Base-by-base conservation (phyloP, 768 basidiomycete genomes). In the Pleurotus eryngii region DNA sequence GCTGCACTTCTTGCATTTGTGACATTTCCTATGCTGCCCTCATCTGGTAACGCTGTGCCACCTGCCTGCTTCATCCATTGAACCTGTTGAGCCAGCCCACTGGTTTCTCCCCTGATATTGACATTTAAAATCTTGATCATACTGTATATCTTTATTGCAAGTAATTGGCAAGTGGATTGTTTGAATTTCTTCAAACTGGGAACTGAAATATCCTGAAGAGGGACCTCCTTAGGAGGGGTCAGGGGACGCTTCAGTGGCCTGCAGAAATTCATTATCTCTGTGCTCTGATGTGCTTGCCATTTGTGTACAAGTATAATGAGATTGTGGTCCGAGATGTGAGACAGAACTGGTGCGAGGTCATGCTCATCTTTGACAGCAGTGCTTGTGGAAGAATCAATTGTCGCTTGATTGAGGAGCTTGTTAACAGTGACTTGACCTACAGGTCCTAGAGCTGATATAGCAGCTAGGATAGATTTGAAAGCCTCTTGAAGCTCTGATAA, bases 251-350 rank as follows among this genome's bases (percentile, higher is more conserved):
- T 30, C 6, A 30, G 3, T 5, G 46, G 46, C n/a, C 46, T 17
- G 46, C 46, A 48, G 7, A 18, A 2, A 6, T 48, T 6, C 1
- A 59, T 57, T 24, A 64, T 64, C 37, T 67, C 63, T 26, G 56
- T 57, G 2, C 64, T 67, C 26, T 67, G 61, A 46, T 67, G 64
- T 20, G 30, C 4, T 1, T 20, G n/a, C 3, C 60, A 54, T 48
- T 62, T 12, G 0, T 57, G 3, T 3, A 65, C 54, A 8, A 65
- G 35, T 27, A 26, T 1, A 14, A 50, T 22, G 30, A 57, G 35
- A 42, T 61, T 55, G 14, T 61, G 27, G 14, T 53, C 46, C n/a
- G 5, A 30, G 15, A n/a, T 14, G 0, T 49, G 40, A 38, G 42
- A 26, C 40, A 26, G 59, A 39, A 57, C 37, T 49, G 15, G 14